A percentile compares a stretch with the other conserved stretches of the same genome.
These are phyloP conservation scores for Colletotrichum musicola DNA, from an alignment of 2,329 filamentous ascomycete genomes.

Conservation along the genomic window DNA sequence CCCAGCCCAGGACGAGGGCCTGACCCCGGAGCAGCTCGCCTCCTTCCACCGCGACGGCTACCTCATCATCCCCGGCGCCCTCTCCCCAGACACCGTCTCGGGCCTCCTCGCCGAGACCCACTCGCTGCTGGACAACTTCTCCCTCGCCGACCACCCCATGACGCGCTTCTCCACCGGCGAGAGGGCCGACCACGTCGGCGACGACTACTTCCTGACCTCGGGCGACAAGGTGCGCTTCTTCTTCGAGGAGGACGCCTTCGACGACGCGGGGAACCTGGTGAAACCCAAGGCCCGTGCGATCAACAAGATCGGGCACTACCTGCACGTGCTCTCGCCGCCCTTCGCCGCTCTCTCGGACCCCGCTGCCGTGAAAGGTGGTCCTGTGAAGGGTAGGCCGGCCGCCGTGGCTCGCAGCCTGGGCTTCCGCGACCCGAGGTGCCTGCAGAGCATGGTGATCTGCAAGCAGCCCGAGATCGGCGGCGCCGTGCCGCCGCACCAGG, in stretches of 20 bases:
- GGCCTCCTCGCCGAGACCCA: constrained; percentile 81
- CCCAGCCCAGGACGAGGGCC: constrained; percentile 57
- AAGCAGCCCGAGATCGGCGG: constrained; percentile 98
- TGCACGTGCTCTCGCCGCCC: constrained; percentile 76
- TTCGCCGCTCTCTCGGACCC: constrained; percentile 71
- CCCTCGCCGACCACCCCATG: constrained; percentile 87
- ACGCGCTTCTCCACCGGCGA: constrained; percentile 92
- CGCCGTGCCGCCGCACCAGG: constrained; percentile 90
- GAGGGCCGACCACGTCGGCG: constrained; percentile 83
- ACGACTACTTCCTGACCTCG: constrained; percentile 91
- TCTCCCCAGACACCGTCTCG: constrained; percentile 74
- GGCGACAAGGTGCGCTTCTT: constrained; percentile 97
- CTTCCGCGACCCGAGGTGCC: constrained; percentile 79
- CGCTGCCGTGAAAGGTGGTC: too few relatives aligned
- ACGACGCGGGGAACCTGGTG: constrained; percentile 70
- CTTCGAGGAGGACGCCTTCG: constrained; percentile 95
- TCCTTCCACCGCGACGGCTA: constrained; percentile 88
- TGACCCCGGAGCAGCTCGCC: constrained; percentile 78
- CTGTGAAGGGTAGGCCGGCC: constrained; percentile 55
- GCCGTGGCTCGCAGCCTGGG: constrained; percentile 78
- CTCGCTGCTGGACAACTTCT: constrained; percentile 79
- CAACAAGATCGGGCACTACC: constrained; percentile 88
- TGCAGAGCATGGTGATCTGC: constrained; percentile 99
- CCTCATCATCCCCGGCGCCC: constrained; percentile 84
- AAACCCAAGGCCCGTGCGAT: constrained; percentile 88